Percentiles rank a stretch among this genome's conserved stretches.
phyloP scores from a whole-genome alignment of 441 rosid genomes.

The Corymbia calophylla region DNA sequence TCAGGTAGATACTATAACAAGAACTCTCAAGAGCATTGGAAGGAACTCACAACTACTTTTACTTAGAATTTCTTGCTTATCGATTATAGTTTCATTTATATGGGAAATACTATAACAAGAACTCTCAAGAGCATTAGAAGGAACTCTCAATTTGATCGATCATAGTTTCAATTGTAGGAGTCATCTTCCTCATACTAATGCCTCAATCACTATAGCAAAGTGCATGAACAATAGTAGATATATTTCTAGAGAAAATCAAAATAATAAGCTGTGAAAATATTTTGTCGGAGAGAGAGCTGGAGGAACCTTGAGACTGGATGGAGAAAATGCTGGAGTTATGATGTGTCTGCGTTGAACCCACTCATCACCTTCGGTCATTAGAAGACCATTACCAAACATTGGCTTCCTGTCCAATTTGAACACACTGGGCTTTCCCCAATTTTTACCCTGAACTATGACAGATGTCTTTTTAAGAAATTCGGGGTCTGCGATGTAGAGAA shows the following conservation, averaged over 20 bases:
- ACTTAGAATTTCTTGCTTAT: background rate
- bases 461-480: slow-evolving; percentile 75
- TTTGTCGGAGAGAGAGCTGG: background rate
- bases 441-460: slow-evolving; percentile 78
- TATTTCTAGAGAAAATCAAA: background rate
- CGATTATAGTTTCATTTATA: background rate
- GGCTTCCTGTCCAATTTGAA: slow-evolving; percentile 85
- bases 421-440: slow-evolving; percentile 91
- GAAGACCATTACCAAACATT: slow-evolving; percentile 85
- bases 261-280: background rate
- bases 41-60: background rate
- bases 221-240: background rate
- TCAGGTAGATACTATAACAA: background rate
- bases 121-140: background rate
- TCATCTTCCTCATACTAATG: background rate
- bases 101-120: background rate
- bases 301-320: slow-evolving; percentile 71
- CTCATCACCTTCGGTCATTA: slow-evolving; percentile 92
- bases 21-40: background rate
- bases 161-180: background rate
- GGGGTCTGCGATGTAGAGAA: slow-evolving; percentile 86
- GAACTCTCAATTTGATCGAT: background rate
- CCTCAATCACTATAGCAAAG: background rate
- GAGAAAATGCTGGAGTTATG: slow-evolving; percentile 86
- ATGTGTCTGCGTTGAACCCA: slow-evolving; percentile 94